These are phyloP conservation scores for Ganoderma resinaceum DNA, from an alignment of 1,284 basidiomycete genomes.

Conservation along the genomic window DNA sequence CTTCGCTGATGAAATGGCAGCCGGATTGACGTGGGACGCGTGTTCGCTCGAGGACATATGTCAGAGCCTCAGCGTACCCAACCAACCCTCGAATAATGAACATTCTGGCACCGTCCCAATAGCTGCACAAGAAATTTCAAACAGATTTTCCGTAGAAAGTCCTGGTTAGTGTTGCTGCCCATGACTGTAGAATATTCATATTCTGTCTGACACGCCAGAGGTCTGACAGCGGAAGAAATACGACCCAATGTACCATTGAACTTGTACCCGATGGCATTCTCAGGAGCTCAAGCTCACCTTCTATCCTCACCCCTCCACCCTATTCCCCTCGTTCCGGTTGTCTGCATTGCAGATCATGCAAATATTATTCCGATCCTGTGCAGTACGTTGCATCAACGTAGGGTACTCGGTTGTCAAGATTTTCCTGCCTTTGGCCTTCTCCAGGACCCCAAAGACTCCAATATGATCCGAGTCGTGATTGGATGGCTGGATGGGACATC, in stretches of 20 bases:
- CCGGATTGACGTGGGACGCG: too few relatives aligned
- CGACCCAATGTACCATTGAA: background rate
- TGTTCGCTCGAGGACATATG: too few relatives aligned
- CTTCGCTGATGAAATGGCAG: too few relatives aligned
- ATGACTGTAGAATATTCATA: background rate
- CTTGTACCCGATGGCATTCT: background rate
- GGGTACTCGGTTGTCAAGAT: background rate
- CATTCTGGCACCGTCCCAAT: too few relatives aligned
- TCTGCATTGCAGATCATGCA: background rate
- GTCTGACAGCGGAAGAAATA: background rate
- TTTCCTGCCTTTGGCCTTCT: background rate
- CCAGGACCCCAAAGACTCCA: background rate
- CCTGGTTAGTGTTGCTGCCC: too few relatives aligned
- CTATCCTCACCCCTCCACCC: background rate
- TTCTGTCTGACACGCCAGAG: background rate
- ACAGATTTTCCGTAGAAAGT: too few relatives aligned
- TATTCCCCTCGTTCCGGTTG: background rate
- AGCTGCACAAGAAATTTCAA: too few relatives aligned
- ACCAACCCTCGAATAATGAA: too few relatives aligned
- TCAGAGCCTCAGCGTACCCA: too few relatives aligned
- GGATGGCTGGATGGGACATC: background rate
- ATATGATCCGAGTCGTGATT: background rate
- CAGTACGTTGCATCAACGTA: constrained; percentile 1
- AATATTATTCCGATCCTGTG: background rate
- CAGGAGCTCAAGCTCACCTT: background rate